phyloP scores from a whole-genome alignment of 164 flowering plant genomes.

The Umbilicus rupestris region DNA sequence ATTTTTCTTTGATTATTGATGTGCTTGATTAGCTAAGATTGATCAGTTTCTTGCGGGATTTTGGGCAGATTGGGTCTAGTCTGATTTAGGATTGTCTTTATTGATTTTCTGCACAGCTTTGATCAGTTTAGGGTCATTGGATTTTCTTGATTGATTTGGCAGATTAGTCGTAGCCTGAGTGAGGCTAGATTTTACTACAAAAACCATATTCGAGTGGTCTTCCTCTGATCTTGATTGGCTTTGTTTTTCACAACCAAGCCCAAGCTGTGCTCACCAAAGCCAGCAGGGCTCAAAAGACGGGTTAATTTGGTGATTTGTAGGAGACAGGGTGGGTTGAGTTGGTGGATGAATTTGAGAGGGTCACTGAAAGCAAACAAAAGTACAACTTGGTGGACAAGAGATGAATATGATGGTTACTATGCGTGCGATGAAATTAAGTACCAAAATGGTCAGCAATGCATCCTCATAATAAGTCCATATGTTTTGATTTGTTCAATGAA shows the following conservation, averaged over 20 bases:
- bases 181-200: neutral
- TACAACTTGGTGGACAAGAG: neutral
- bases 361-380: conserved; percentile 3
- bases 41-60: too few species aligned
- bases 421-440: neutral
- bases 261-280: neutral
- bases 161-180: too few species aligned
- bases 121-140: too few species aligned
- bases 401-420: neutral
- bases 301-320: neutral
- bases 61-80: too few species aligned
- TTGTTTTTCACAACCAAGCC: neutral
- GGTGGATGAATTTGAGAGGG: neutral
- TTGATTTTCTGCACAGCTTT: too few species aligned
- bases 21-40: too few species aligned
- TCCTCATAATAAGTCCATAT: neutral
- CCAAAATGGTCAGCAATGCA: neutral
- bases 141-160: too few species aligned
- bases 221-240: neutral
- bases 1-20: too few species aligned
- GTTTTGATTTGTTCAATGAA: neutral
- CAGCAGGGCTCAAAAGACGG: neutral
- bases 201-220: too few species aligned
- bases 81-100: too few species aligned
- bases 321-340: neutral